Base-by-base conservation (phyloP, 2,329 filamentous ascomycete genomes). In the Monilinia polystroma region DNA sequence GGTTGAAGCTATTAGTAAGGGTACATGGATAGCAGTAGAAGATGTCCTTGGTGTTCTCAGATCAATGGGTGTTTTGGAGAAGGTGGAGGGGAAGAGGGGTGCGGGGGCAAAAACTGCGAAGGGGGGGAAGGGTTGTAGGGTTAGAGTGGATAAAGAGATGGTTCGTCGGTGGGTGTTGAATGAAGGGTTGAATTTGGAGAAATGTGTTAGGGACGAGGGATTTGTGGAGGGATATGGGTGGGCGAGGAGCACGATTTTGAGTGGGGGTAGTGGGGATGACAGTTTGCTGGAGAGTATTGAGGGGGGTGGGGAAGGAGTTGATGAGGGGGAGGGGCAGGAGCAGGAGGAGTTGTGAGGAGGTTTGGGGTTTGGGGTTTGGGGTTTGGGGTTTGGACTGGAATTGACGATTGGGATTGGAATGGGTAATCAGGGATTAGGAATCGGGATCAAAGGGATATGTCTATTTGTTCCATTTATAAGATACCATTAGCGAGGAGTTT, bases 1-100 rank as follows among this genome's bases (percentile, higher is more conserved):
- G 0, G 81, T 96, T 14, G 84, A 87, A 58, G 85, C 90, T 67
- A 89, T 94, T 73, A 91, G 91, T 64, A 81, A 85, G 59, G 87
- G 85, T 51, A 97, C 93, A 0, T 96, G 91, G 81, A 96, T 98
- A 77, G 82, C 90, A 66, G 84, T 85, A 0, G 94, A 97, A 54
- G 94, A 98, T 78, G 92, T 94, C 67, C 84, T 96, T 54, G 82
- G 82, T 0, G 88, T 92, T 32, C 80, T 97, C 64, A 87, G 90
- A 68, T 88, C 92, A 67, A 97, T 97, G 92, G 88, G 85, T 11
- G 80, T 95, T 47, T 81, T 90, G 58, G 78, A 87, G 77, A 81
- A 89, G 74, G 84, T 81, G 71, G 84, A 80, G 75, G 80, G 1
- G 72, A 77, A 63, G 73, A 74, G 51, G 72, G 74, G 56, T 14